Percentiles rank a stretch among this genome's conserved stretches.
Evolutionary conservation across 768 basidiomycete genomes (phyloP).

Genomic region (Auriscalpium orientale): DNA sequence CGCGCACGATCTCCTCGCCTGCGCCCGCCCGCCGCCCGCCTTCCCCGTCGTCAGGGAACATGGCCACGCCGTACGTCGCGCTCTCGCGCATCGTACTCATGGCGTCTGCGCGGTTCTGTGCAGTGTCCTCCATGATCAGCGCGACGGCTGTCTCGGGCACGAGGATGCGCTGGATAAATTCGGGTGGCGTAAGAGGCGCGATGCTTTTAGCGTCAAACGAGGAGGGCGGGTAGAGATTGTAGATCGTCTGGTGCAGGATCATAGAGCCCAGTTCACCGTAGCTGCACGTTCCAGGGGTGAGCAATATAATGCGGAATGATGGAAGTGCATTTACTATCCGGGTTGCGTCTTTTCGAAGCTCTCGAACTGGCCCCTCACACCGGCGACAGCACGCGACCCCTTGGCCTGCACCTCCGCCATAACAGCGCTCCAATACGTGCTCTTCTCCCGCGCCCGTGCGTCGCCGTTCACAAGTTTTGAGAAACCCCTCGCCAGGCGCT

Average conservation of each 20-base stretch:
- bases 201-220: conserved; percentile 46
- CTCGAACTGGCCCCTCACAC: conserved; percentile 67
- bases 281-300: conserved; percentile 30
- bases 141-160: conserved; percentile 80
- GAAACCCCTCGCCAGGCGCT: conserved; percentile 39
- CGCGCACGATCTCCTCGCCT: conserved; percentile 37
- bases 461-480: conserved; percentile 40
- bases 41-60: conserved; percentile 59
- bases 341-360: conserved; percentile 80
- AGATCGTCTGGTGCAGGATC: conserved; percentile 72
- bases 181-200: conserved; percentile 59
- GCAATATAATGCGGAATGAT: not conserved
- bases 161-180: conserved; percentile 80
- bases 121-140: conserved; percentile 76
- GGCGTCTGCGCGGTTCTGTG: conserved; percentile 39
- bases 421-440: conserved; percentile 65
- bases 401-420: conserved; percentile 54
- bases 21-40: conserved; percentile 25
- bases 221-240: conserved; percentile 63
- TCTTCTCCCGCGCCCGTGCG: conserved; percentile 29
- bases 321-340: conserved; percentile 64
- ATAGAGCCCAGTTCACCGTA: conserved; percentile 83
- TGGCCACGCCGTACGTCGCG: conserved; percentile 73
- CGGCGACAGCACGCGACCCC: conserved; percentile 57
- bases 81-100: conserved; percentile 64